These are phyloP conservation scores for Arctium minus DNA, from an alignment of 129 eudicot species.

Conservation along the genomic window DNA sequence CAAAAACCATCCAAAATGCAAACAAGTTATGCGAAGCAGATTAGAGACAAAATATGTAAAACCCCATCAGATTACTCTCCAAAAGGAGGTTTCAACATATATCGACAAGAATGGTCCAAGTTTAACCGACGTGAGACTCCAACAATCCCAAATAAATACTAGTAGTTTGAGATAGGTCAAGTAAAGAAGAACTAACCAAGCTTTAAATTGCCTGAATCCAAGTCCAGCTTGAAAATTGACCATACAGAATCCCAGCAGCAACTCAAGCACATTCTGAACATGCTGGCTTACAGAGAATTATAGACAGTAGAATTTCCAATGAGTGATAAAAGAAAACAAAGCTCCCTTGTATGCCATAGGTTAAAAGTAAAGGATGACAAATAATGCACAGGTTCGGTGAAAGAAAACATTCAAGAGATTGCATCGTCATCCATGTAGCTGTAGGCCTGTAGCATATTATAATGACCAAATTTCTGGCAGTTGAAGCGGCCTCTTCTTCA, in stretches of 20 bases:
- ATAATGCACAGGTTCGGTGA: background rate
- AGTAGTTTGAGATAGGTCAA: background rate
- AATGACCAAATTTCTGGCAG: background rate
- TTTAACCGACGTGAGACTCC: background rate
- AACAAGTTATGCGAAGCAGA: background rate
- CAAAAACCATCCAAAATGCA: background rate
- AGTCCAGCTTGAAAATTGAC: background rate
- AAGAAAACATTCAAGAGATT: background rate
- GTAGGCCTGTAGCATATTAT: constrained; percentile 3
- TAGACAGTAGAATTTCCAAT: background rate
- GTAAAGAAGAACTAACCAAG: background rate
- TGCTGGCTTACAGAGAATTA: no score
- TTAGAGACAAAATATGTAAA: background rate
- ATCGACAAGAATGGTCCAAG: background rate
- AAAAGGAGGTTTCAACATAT: background rate
- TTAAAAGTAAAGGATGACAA: background rate
- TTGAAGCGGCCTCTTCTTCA: constrained; percentile 14
- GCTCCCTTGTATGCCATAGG: background rate
- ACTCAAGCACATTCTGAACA: no score
- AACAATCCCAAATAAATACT: background rate
- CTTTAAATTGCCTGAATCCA: background rate
- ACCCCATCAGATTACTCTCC: background rate
- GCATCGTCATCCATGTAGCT: background rate
- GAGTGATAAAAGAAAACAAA: background rate
- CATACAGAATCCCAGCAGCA: no score